Evolutionary conservation across 1,284 basidiomycete genomes (phyloP).

Genomic region (Ustilago cynodontis): DNA sequence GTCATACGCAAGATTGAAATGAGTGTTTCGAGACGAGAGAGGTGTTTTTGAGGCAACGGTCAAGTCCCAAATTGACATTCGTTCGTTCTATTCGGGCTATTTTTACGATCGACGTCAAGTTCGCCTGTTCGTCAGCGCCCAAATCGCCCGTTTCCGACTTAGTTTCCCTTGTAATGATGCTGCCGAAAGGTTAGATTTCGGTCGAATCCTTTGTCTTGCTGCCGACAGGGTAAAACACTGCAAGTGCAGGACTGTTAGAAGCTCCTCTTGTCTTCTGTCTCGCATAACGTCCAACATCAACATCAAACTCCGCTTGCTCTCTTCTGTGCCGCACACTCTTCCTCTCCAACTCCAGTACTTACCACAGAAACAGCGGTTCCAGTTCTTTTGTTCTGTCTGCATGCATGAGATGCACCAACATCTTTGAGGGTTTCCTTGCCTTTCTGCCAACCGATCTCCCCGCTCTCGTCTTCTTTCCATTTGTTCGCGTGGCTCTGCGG

Average conservation of each 20-base stretch:
- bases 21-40: neutral
- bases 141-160: neutral
- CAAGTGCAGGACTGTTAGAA: too few species aligned
- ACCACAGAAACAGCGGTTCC: neutral
- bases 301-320: neutral
- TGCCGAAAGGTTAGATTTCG: neutral
- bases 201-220: neutral
- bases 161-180: neutral
- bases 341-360: neutral
- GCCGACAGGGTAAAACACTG: too few species aligned
- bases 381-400: neutral
- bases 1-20: neutral
- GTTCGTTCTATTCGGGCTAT: too few species aligned
- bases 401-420: neutral
- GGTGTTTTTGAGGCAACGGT: neutral
- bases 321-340: too few species aligned
- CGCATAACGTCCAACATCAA: neutral
- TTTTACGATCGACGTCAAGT: constrained; percentile 10
- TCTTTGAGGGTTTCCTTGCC: neutral
- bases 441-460: neutral
- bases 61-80: neutral
- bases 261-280: constrained; percentile 1
- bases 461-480: neutral
- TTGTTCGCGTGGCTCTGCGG: constrained; percentile 8
- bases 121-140: neutral